Percentiles rank a stretch among this genome's conserved stretches.
These are phyloP conservation scores for Suhomyces tanzawaensis DNA, from an alignment of 805 yeast species.

Conservation along the genomic window DNA sequence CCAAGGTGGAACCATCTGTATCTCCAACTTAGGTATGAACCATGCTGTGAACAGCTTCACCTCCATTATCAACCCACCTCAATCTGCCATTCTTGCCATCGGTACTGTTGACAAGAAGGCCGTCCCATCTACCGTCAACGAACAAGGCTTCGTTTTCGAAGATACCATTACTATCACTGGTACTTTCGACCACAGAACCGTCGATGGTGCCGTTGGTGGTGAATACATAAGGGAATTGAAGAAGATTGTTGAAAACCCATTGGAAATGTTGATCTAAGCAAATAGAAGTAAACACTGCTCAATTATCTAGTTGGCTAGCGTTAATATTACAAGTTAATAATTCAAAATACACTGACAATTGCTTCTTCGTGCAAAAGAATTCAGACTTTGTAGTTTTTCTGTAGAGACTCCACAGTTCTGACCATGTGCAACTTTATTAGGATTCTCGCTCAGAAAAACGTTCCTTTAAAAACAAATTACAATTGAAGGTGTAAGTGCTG, in stretches of 20 bases:
- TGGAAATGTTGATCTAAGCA: conserved; percentile 77
- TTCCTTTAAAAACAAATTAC: too few relatives aligned
- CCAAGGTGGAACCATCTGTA: conserved; percentile 99
- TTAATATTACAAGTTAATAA: too few relatives aligned
- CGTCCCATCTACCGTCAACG: conserved; percentile 86
- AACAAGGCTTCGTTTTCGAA: conserved; percentile 89
- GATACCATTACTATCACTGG: conserved; percentile 91
- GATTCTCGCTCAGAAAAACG: too few relatives aligned
- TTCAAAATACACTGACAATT: background rate
- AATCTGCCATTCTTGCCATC: conserved; percentile 88
- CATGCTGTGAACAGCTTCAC: conserved; percentile 89
- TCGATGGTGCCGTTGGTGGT: conserved; percentile 98
- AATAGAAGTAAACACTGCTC: background rate
- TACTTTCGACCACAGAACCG: conserved; percentile 95
- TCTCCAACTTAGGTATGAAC: conserved; percentile 99
- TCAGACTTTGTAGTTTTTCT: background rate
- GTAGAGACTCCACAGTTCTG: too few relatives aligned
- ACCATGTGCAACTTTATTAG: too few relatives aligned
- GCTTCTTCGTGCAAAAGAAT: background rate
- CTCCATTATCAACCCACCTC: conserved; percentile 97
- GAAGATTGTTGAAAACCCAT: conserved; percentile 90
- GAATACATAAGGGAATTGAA: conserved; percentile 94
- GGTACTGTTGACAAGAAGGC: conserved; percentile 93
- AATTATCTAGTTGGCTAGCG: background rate
- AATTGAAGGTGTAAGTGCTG: too few relatives aligned